Evolutionary conservation across 2,329 filamentous ascomycete species (phyloP), one percentile per base, ranked within the genome.

Genomic region (Botrytis medusae): DNA sequence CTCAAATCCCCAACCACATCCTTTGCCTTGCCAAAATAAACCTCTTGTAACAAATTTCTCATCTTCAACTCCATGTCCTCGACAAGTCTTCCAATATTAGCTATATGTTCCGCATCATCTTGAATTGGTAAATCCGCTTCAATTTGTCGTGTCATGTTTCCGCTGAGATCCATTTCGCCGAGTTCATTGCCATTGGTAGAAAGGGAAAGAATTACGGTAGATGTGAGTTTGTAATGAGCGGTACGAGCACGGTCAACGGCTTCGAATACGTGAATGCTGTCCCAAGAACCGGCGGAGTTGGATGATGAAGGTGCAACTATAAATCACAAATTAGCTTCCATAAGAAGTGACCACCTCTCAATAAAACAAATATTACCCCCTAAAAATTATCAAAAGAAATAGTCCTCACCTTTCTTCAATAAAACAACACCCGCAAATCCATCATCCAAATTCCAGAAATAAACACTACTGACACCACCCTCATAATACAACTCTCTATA

Each of bases 31-130:
- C 96, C 96, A 84, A 99, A 99, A 85, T 99, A 99, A 68, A 99
- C 96, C 84, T 99, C 96, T 86, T 99, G 95, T 82, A 99, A 86
- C 83, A 98, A 83, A 83, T 99, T 99, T 77, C 96, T 90, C 96
- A 99, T 98, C 88, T 98, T 97, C 82, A 98, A 90, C 85, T 99
- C 96, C 96, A 99, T 98, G 83, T 99, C 96, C 86, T 99, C 96
- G 70, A 99, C 95, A 81, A 99, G 87, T 76, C 91, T 88, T 73
- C 96, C 96, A 74, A 98, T 93, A 83, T 99, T 99, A 79, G 93
- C 93, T 79, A 99, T 96, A 86, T 99, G 96, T 82, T 92, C 94
- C 78, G 92, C 92, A 83, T 98, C 95, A 79, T 91, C 92, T 78
- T 97, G 94, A 54, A 98, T 93, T 14, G 93, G 90, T 81, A 97